These are phyloP conservation scores for Dorcoceras hygrometricum DNA, from an alignment of 257 asterid species.

Conservation along the genomic window DNA sequence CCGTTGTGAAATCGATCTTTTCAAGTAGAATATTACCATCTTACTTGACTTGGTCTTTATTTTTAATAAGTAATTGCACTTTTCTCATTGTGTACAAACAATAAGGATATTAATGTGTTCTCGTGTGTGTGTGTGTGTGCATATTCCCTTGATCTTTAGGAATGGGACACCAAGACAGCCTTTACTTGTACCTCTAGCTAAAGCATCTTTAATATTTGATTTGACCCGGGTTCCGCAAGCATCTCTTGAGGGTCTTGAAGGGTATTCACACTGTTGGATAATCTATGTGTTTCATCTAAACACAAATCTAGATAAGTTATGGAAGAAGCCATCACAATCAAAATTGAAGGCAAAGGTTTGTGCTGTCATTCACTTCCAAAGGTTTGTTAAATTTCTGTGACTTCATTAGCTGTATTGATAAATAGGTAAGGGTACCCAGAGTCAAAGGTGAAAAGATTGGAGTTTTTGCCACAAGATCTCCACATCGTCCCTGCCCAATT, in stretches of 20 bases:
- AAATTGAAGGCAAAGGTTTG: constrained; percentile 86
- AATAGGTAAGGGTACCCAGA: constrained; percentile 87
- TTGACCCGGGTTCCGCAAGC: constrained; percentile 72
- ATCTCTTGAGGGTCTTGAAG: constrained; percentile 86
- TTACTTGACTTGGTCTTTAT: not conserved
- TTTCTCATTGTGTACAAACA: not conserved
- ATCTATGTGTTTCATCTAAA: constrained; percentile 88
- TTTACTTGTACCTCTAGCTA: constrained; percentile 91
- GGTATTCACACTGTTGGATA: constrained; percentile 92
- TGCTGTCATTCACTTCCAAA: constrained; percentile 3
- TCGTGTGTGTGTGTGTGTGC: too few species aligned
- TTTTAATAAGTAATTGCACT: not conserved
- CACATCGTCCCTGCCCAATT: constrained; percentile 98
- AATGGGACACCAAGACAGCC: constrained; percentile 99
- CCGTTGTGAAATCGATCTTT: not conserved
- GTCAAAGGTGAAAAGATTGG: constrained; percentile 84
- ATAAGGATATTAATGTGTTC: not conserved
- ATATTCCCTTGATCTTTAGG: constrained; percentile 30
- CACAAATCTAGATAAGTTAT: constrained; percentile 84
- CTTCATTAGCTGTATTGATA: constrained; percentile 20
- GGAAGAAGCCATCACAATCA: constrained; percentile 85
- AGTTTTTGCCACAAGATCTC: constrained; percentile 94
- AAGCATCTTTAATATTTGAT: constrained; percentile 70
- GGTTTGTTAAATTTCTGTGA: constrained; percentile 1
- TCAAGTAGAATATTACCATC: not conserved